Percentiles rank a stretch among this genome's conserved stretches.
These are phyloP conservation scores for Cyclotella baltica DNA, from an alignment of 108 stramenopile genomes.

Conservation along the genomic window DNA sequence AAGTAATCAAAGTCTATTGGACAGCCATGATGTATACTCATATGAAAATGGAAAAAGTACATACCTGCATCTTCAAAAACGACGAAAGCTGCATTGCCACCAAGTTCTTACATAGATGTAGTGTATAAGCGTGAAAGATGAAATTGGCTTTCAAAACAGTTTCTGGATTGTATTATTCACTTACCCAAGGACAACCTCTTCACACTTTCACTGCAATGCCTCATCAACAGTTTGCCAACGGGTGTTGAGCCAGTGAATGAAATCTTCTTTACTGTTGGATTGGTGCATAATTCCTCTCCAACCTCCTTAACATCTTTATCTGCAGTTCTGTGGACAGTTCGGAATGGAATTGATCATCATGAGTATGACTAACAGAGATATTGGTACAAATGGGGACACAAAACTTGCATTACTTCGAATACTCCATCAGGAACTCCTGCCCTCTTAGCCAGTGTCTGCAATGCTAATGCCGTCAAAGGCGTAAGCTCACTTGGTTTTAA, in stretches of 20 bases:
- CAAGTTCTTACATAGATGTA: conserved; percentile 60
- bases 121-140: background rate
- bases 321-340: conserved; percentile 38
- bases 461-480: conserved; percentile 87
- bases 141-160: background rate
- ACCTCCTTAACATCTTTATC: conserved; percentile 57
- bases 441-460: conserved; percentile 66
- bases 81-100: conserved; percentile 95
- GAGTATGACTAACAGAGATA: background rate
- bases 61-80: conserved; percentile 91
- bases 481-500: conserved; percentile 92
- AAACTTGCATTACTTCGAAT: conserved; percentile 59
- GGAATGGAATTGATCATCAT: background rate
- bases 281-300: conserved; percentile 75
- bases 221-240: conserved; percentile 88
- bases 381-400: background rate
- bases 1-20: no score
- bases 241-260: conserved; percentile 94
- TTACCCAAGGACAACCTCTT: conserved; percentile 73
- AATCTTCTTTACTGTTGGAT: conserved; percentile 82
- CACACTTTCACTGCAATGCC: conserved; percentile 68
- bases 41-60: background rate
- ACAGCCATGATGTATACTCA: no score
- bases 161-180: background rate
- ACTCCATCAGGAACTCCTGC: conserved; percentile 86